A percentile compares a stretch with the other conserved stretches of the same genome.
phyloP scores from a whole-genome alignment of 495 filamentous ascomycete species.

The Hypomontagnella submonticulosa region DNA sequence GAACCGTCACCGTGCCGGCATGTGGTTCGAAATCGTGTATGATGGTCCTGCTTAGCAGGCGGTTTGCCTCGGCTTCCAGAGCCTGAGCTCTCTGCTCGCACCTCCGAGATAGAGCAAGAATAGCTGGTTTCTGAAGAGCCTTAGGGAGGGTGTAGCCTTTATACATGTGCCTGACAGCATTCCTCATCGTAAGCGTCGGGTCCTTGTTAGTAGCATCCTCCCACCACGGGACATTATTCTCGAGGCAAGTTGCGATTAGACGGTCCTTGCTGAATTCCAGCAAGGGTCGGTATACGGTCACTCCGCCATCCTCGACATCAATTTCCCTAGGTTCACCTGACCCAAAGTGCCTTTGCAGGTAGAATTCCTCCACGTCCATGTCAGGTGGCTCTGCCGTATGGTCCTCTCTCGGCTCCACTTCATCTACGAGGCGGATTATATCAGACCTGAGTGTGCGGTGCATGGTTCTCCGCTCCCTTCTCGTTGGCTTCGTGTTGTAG shows the following conservation, averaged over 20 bases:
- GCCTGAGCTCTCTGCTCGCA: slow-evolving; percentile 45
- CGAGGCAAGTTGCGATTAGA: slow-evolving; percentile 76
- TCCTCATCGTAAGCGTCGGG: slow-evolving; percentile 78
- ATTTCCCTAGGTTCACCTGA: slow-evolving; percentile 34
- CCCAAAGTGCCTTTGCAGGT: slow-evolving; percentile 16
- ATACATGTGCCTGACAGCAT: slow-evolving; percentile 78
- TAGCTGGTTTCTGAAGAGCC: slow-evolving; percentile 72
- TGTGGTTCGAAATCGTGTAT: slow-evolving; percentile 55
- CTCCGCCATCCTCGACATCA: slow-evolving; percentile 71
- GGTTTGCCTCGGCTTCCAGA: slow-evolving; percentile 51
- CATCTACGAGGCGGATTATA: slow-evolving; percentile 15
- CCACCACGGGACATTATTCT: slow-evolving; percentile 74
- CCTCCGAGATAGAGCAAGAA: slow-evolving; percentile 65
- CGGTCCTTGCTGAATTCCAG: slow-evolving; percentile 76
- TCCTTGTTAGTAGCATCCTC: slow-evolving; percentile 90
- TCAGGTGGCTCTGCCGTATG: slow-evolving; percentile 25
- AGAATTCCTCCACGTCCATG: slow-evolving; percentile 42
- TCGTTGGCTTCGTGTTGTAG: slow-evolving; percentile 41
- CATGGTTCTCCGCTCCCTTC: slow-evolving; percentile 28
- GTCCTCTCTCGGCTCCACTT: slow-evolving; percentile 25
- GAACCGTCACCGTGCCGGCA: slow-evolving; percentile 55
- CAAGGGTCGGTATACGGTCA: slow-evolving; percentile 79
- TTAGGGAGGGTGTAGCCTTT: slow-evolving; percentile 68
- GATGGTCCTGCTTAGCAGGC: slow-evolving; percentile 44
- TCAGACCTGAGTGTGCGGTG: slow-evolving; percentile 34